Evolutionary conservation across 192 early-diverging fungal genomes (phyloP).

Genomic region (Coemansia javaensis): DNA sequence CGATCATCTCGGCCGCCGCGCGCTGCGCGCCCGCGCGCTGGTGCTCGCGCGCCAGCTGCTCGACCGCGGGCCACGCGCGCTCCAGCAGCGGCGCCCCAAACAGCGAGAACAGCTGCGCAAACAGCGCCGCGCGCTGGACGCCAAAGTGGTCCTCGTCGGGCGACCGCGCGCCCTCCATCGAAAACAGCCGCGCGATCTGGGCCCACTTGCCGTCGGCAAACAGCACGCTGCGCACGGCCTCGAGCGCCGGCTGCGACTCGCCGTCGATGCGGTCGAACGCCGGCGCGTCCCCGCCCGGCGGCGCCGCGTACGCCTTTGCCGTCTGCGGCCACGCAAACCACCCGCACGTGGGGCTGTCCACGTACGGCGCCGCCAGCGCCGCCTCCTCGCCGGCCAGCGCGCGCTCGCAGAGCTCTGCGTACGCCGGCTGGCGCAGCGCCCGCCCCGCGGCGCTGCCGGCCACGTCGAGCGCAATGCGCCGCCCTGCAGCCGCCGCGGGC

Average conservation of each 20-base stretch:
- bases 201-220: conserved; percentile 64
- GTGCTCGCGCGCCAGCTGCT: conserved; percentile 41
- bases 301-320: conserved; percentile 52
- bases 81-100: conserved; percentile 61
- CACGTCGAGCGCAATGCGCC: conserved; percentile 3
- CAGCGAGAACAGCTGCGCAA: conserved; percentile 65
- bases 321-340: conserved; percentile 78
- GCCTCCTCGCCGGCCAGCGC: conserved; percentile 24
- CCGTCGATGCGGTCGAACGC: conserved; percentile 56
- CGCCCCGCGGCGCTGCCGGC: not conserved
- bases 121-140: conserved; percentile 56
- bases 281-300: conserved; percentile 22
- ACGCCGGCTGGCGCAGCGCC: not conserved
- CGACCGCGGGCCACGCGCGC: conserved; percentile 54
- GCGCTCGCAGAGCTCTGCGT: conserved; percentile 29
- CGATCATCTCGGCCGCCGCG: conserved; percentile 72
- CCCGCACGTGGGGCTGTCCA: conserved; percentile 63
- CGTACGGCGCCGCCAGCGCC: conserved; percentile 1
- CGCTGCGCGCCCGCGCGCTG: conserved; percentile 77
- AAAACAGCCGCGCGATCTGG: conserved; percentile 56
- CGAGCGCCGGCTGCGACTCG: conserved; percentile 53
- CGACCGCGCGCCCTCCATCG: conserved; percentile 61
- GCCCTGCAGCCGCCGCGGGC: conserved; percentile 2
- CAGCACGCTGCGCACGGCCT: conserved; percentile 54
- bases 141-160: conserved; percentile 66